Evolutionary conservation across 805 yeast genomes (phyloP).

Genomic region (Wickerhamiella australiensis): DNA sequence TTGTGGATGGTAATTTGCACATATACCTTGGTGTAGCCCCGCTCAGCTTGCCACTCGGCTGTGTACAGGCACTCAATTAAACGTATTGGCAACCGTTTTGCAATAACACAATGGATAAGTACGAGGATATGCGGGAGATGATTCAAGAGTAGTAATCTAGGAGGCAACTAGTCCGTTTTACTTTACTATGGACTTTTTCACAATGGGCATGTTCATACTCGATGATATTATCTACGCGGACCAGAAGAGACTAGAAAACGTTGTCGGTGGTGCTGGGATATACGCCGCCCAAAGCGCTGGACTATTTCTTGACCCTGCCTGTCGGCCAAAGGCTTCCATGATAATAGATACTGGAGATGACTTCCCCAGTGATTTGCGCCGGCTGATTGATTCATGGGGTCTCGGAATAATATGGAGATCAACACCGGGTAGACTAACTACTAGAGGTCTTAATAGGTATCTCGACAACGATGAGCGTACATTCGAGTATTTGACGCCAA

Average conservation of each 20-base stretch:
- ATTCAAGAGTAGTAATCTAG: constrained; percentile 17
- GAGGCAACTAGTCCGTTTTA: constrained; percentile 8
- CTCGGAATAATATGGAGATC: constrained; percentile 47
- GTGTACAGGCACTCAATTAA: too few relatives aligned
- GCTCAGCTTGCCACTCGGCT: too few relatives aligned
- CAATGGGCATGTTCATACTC: constrained; percentile 81
- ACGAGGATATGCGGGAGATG: too few relatives aligned
- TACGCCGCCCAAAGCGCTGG: constrained; percentile 68
- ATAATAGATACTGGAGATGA: constrained; percentile 73
- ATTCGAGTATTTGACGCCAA: constrained; percentile 53
- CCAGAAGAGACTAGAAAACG: constrained; percentile 30
- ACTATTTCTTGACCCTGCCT: constrained; percentile 32
- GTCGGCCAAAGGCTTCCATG: constrained; percentile 41
- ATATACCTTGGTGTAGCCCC: background rate
- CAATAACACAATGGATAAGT: too few relatives aligned
- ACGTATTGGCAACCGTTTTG: too few relatives aligned
- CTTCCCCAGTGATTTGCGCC: constrained; percentile 42
- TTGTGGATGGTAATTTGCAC: background rate
- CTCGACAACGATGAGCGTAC: constrained; percentile 46
- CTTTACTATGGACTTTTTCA: constrained; percentile 33
- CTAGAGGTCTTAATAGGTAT: constrained; percentile 73
- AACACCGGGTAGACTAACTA: constrained; percentile 45
- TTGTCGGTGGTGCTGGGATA: constrained; percentile 87
- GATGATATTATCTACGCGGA: constrained; percentile 63
- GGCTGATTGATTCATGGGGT: constrained; percentile 45